Evolutionary conservation across 2,329 filamentous ascomycete species (phyloP), one percentile per base, ranked within the genome.

Genomic region (Trichoderma sp.): DNA sequence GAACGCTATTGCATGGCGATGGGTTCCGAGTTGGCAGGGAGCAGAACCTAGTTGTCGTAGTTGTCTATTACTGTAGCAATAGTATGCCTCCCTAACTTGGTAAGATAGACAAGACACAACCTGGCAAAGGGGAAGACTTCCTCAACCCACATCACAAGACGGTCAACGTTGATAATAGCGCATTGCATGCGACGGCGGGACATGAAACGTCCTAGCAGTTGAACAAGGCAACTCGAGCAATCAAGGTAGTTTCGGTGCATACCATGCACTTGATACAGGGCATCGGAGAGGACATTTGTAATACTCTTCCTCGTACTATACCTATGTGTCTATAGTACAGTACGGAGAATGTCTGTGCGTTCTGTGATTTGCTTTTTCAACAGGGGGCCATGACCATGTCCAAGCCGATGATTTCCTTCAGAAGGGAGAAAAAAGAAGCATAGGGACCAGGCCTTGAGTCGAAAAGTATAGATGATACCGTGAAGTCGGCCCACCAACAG

Each of bases 191-290:
- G 43, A 35, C 7, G 35, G n/a, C 27, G 52, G 53, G 21, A 66
- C 21, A 52, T 66, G 63, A 66, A 66, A 66, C 63, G 55, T 58
- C 63, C 63, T 66, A 66, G 37, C 14, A 2, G 21, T 53, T 27
- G 24, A 33, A 33, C 47, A 37, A 57, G 55, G 19, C 14, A 49
- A 14, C 21, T 49, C 33, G 6, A 35, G 33, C 33, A 35, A 35
- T 35, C 24, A 29, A 61, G 59, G 43, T 43, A 21, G 16, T 31
- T 49, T 64, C 21, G 33, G 63, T 52, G 40, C 63, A 29, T 49
- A n/a, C 43, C 53, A n/a, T 58, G 63, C 53, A 49, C 21, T 43
- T 33, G 40, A 58, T 21, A 66, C 55, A 58, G 29, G 55, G 47
- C 47, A n/a, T 37, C 43, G 11, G 33, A 2, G 27, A 14, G n/a